Evolutionary conservation across 441 rosid genomes (phyloP).

Genomic region (Euphorbia corollata): DNA sequence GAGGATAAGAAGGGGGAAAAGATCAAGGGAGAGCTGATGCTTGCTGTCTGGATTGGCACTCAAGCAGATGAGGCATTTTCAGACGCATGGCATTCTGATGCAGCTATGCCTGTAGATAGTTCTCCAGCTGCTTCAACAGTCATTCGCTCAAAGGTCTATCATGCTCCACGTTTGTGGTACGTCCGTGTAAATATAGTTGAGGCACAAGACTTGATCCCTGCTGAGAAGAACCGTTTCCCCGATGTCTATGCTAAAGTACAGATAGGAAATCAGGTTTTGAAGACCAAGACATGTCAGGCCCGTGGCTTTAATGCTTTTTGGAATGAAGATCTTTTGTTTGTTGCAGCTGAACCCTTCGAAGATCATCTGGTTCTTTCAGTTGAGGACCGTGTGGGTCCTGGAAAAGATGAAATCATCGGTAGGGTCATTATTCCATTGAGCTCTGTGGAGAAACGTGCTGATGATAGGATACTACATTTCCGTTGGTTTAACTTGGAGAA

Average conservation of each 20-base stretch:
- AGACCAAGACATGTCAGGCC: conserved; percentile 79
- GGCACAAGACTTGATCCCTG: conserved; percentile 77
- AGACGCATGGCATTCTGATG: conserved; percentile 97
- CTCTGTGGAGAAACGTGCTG: conserved; percentile 75
- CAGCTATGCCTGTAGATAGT: conserved; percentile 67
- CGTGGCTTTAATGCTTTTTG: conserved; percentile 65
- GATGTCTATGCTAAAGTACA: conserved; percentile 81
- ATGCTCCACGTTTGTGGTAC: conserved; percentile 85
- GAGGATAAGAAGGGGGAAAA: conserved; percentile 81
- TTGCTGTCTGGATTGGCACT: conserved; percentile 95
- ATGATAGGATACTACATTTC: conserved; percentile 66
- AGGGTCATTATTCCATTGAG: conserved; percentile 67
- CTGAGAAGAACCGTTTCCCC: conserved; percentile 69
- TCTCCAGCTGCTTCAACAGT: conserved; percentile 43
- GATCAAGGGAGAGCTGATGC: conserved; percentile 89
- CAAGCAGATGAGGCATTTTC: conserved; percentile 95
- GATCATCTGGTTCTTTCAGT: conserved; percentile 72
- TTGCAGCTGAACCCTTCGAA: conserved; percentile 82
- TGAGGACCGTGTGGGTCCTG: conserved; percentile 74
- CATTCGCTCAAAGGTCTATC: conserved; percentile 86
- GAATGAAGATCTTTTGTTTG: conserved; percentile 92
- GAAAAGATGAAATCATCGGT: conserved; percentile 80
- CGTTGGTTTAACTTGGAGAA: conserved; percentile 88
- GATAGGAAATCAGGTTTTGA: conserved; percentile 73
- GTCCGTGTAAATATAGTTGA: conserved; percentile 76